Evolutionary conservation across 2,329 filamentous ascomycete species (phyloP).

Genomic region (Hypoxylon sp.): DNA sequence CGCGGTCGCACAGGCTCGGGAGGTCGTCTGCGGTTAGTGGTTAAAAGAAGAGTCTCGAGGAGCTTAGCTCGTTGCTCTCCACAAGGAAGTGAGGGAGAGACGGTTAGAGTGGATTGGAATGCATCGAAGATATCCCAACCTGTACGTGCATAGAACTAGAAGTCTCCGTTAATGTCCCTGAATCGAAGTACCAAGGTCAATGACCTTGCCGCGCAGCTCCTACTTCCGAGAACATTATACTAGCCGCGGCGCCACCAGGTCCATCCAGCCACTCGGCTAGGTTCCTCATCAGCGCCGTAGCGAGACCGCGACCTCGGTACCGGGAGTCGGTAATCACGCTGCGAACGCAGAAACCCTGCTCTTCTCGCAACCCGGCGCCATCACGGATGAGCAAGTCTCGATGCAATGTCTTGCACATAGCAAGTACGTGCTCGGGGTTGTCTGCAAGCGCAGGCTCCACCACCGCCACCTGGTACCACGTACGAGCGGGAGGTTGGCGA

Average conservation of each 20-base stretch:
- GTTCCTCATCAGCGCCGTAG: slow-evolving; percentile 30
- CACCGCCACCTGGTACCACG: slow-evolving; percentile 33
- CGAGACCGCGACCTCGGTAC: slow-evolving; percentile 39
- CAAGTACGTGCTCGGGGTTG: slow-evolving; percentile 30
- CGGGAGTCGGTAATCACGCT: slow-evolving; percentile 37
- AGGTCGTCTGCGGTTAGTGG: slow-evolving; percentile 31
- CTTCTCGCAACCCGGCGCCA: not conserved
- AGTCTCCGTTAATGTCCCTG: slow-evolving; percentile 3
- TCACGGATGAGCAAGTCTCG: slow-evolving; percentile 39
- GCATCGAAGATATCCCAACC: slow-evolving; percentile 35
- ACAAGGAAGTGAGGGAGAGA: not conserved
- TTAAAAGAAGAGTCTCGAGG: slow-evolving; percentile 26
- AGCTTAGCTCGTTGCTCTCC: not conserved
- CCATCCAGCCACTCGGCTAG: slow-evolving; percentile 43
- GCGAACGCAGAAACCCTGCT: slow-evolving; percentile 40
- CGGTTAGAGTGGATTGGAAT: slow-evolving; percentile 25
- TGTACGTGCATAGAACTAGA: slow-evolving; percentile 40
- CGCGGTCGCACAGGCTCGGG: slow-evolving; percentile 34
- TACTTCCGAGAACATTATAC: slow-evolving; percentile 43
- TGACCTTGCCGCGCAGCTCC: slow-evolving; percentile 24
- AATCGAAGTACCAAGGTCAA: not conserved
- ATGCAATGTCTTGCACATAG: slow-evolving; percentile 43
- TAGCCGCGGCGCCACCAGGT: slow-evolving; percentile 34
- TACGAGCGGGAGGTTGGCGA: slow-evolving; percentile 26
- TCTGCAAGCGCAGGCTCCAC: slow-evolving; percentile 32